phyloP scores from a whole-genome alignment of 2,329 filamentous ascomycete species.

The Aureobasidium sp. region DNA sequence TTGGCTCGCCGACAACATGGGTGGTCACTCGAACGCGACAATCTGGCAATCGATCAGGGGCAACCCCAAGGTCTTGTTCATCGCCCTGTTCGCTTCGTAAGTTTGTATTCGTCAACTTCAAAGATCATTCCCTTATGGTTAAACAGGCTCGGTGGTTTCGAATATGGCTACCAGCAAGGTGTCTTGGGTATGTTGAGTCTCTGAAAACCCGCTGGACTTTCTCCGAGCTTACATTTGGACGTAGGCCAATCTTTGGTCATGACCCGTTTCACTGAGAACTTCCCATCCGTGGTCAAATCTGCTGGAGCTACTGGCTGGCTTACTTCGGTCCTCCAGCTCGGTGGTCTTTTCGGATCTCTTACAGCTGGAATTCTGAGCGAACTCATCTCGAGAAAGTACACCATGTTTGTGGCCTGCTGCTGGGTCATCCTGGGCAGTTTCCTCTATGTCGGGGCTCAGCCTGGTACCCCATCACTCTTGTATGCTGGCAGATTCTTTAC shows the following conservation, averaged over 20 bases:
- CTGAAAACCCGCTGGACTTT: not conserved
- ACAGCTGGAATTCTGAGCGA: conserved; percentile 43
- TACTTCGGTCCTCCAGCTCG: conserved; percentile 45
- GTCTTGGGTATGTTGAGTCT: conserved; percentile 18
- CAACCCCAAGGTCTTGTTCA: conserved; percentile 3
- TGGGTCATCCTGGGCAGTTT: conserved; percentile 30
- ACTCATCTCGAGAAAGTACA: conserved; percentile 45
- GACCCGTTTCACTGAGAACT: conserved; percentile 27
- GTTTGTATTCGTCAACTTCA: not conserved
- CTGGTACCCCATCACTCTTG: not conserved
- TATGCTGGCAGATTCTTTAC: conserved; percentile 8
- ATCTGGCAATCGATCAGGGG: not conserved
- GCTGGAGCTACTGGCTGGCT: not conserved
- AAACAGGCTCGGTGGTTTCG: conserved; percentile 44
- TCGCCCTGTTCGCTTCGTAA: conserved; percentile 8
- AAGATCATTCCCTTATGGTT: not conserved
- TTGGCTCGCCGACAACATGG: not conserved
- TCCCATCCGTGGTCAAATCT: not conserved
- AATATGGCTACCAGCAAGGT: conserved; percentile 19
- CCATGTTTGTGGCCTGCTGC: conserved; percentile 45
- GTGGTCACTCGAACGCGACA: conserved; percentile 1
- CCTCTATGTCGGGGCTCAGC: conserved; percentile 17
- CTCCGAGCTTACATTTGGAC: not conserved
- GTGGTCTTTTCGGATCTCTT: conserved; percentile 37
- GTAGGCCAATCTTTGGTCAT: conserved; percentile 47